Evolutionary conservation across 306 rosid species (phyloP), one percentile per base, ranked within the genome.

Genomic region (Rosa chinensis): DNA sequence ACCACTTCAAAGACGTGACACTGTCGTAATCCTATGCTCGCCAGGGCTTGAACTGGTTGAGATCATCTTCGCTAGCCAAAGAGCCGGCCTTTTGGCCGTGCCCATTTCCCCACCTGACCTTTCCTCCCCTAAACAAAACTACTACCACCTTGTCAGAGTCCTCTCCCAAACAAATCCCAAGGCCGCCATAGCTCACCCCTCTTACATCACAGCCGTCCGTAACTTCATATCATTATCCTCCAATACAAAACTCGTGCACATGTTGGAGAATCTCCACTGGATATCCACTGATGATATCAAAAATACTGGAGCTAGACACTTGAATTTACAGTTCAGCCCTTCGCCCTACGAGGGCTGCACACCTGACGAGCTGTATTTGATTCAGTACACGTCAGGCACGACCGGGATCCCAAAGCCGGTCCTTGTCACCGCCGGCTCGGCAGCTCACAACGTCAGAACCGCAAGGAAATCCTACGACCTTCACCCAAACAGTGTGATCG

Each of bases 331-430:
- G 17, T 21, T 16, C 50, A 70, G 59, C 13, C 44, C 55, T 49
- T 18, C 39, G 1, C 32, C 87, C 0, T 87, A 90, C 71, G 39
- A 5, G 17, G 98, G 98, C 48, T 85, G 96, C 67, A 77, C 72
- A 49, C 79, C 84, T 0, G 77, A 86, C 0, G 98, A 94, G 12
- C 42, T 82, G 47, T 94, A 90, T 74, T 67, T 92, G 82, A 83
- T 92, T 80, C 96, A 92, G 70, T 94, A 94, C 94, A 92, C 96
- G 0, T 94, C 97, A 0, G 98, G 96, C 16, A 86, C 96, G 4
- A 94, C 96, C 14, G 93, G 87, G 32, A 68, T 89, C 28, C 92
- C 97, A 0, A 92, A 90, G 72, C 96, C 98, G 5, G 97, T 94
- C 2, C 90, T 94, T 8, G 89, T 92, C 2, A 85, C 93, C 0